These are phyloP conservation scores for Eimeria mitis DNA, from an alignment of 169 alveolate species.

Conservation along the genomic window DNA sequence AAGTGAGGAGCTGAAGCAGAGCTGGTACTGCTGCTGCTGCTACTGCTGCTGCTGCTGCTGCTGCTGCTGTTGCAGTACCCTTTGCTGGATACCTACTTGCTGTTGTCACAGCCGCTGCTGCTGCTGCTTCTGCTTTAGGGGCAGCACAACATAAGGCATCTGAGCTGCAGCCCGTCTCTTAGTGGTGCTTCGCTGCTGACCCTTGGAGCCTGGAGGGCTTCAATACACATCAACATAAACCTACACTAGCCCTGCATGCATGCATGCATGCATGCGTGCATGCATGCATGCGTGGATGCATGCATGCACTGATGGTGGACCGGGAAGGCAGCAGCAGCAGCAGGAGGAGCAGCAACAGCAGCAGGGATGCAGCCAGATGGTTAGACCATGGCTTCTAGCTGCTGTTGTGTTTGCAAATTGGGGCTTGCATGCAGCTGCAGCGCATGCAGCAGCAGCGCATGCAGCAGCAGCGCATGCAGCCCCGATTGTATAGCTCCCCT, in stretches of 20 bases:
- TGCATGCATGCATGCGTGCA: slow-evolving; percentile 1
- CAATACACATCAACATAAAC: not conserved
- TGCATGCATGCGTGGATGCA: not conserved
- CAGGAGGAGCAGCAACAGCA: not conserved
- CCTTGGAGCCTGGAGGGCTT: too few species aligned
- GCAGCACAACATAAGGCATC: not conserved
- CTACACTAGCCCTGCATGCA: not conserved
- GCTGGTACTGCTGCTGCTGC: not conserved
- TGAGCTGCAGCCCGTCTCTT: too few species aligned
- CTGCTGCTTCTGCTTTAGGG: not conserved
- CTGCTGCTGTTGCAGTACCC: not conserved
- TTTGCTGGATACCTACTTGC: not conserved
- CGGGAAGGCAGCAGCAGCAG: not conserved
- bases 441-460: not conserved
- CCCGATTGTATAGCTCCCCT: too few species aligned
- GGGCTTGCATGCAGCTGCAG: not conserved
- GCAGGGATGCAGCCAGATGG: not conserved
- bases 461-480: slow-evolving; percentile 12
- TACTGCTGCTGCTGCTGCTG: not conserved
- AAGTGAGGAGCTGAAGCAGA: not conserved
- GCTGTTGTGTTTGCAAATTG: not conserved
- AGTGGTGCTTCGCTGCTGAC: too few species aligned
- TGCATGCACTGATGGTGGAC: not conserved
- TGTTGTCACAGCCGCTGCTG: not conserved
- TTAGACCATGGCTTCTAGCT: not conserved